phyloP scores from a whole-genome alignment of 208 protist species.

The Leishmania aethiopica region DNA sequence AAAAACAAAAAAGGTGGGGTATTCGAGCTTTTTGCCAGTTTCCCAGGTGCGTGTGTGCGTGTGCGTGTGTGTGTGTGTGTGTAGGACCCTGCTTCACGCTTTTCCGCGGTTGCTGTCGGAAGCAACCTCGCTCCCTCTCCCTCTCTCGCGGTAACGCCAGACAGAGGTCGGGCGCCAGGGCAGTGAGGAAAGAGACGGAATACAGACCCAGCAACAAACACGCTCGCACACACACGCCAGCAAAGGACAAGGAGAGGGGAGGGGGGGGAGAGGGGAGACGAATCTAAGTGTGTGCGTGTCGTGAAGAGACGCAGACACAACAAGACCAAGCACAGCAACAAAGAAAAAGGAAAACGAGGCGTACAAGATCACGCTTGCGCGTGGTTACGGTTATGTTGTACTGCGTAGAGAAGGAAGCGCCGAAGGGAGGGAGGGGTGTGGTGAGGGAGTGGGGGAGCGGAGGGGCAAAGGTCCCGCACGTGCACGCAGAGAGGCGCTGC shows the following conservation, averaged over 20 bases:
- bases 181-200: no score
- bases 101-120: no score
- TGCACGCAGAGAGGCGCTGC: background rate
- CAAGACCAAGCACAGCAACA: background rate
- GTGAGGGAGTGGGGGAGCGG: no score
- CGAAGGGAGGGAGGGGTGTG: background rate
- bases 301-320: background rate
- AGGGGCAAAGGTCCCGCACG: background rate
- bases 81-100: no score
- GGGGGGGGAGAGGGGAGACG: background rate
- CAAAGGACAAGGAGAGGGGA: background rate
- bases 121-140: no score
- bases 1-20: no score
- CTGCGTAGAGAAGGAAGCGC: background rate
- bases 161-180: no score
- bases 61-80: no score
- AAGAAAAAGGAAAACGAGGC: background rate
- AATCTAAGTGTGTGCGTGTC: background rate
- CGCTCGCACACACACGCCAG: background rate
- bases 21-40: background rate
- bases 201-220: background rate
- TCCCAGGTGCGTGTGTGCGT: background rate
- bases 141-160: no score
- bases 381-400: background rate
- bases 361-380: no score